Evolutionary conservation across 2,329 filamentous ascomycete genomes (phyloP), one percentile per base, ranked within the genome.

Genomic region (Didymella keratinophila): DNA sequence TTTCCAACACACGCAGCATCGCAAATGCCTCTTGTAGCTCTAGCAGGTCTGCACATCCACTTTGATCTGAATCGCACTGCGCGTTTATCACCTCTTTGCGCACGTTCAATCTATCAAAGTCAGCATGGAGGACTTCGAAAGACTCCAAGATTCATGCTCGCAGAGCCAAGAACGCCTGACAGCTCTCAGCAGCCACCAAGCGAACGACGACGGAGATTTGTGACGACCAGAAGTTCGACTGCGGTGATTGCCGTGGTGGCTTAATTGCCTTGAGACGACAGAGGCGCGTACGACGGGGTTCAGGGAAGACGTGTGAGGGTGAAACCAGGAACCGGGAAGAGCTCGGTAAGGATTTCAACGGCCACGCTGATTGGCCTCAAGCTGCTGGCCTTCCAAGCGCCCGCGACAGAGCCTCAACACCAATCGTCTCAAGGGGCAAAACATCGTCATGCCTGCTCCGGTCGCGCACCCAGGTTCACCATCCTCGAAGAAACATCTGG

Each of bases 371-470:
- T 70, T 68, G 66, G 68, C 56, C 30, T 27, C 9, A 8, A 20
- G 12, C 3, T 30, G 18, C 42, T 9, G 27, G 30, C 9, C 21
- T 23, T 56, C 53, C 52, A 70, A 68, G 66, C 66, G 63, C 65
- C 61, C 32, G 56, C 53, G 44, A 51, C 58, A 56, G 48, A 69
- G 48, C 66, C 61, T 74, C 72, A 74, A 75, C 73, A 73, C 72
- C 71, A 76, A 73, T 74, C 68, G 73, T 76, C 68, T 76, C 72
- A 76, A 74, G 72, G 72, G 63, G 71, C 52, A 54, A 56, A 34
- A 46, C 55, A 63, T 62, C 55, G 60, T 73, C 66, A 73, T 74
- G 70, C 71, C 51, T 48, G 42, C 54, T 58, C 46, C 56, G 57
- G 37, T 39, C 37, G 61, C 66, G 48, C 57, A 51, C 28, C 47